A percentile compares a stretch with the other conserved stretches of the same genome.
Conservation (phyloP, 768 basidiomycete genomes). For the Hebeloma cylindrosporum region DNA sequence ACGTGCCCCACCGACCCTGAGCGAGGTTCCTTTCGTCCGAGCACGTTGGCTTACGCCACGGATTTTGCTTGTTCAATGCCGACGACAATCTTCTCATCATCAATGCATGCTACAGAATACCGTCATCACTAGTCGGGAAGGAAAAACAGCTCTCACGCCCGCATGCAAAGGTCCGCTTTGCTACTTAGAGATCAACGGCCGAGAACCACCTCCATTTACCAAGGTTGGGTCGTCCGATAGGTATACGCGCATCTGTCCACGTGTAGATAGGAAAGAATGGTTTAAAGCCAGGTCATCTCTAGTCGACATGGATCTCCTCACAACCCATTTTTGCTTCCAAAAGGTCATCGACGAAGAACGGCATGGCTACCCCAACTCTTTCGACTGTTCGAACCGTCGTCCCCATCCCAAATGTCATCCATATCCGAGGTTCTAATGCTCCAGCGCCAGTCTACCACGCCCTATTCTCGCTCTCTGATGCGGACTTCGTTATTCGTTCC, state of each 20-base stretch:
- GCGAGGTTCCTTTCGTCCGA: conserved; percentile 12
- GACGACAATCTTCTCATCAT: conserved; percentile 26
- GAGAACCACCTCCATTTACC: conserved; percentile 19
- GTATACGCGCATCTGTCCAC: conserved; percentile 20
- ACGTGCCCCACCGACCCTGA: conserved; percentile 18
- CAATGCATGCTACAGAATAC: conserved; percentile 17
- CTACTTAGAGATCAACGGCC: conserved; percentile 16
- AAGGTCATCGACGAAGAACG: background rate
- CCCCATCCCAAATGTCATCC: conserved; percentile 5
- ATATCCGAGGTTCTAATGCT: conserved; percentile 16
- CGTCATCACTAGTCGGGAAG: conserved; percentile 16
- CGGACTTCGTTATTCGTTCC: conserved; percentile 39
- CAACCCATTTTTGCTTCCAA: background rate
- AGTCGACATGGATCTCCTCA: conserved; percentile 4
- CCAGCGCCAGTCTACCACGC: conserved; percentile 28
- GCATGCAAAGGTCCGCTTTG: conserved; percentile 13
- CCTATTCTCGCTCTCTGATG: conserved; percentile 32
- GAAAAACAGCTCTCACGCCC: conserved; percentile 17
- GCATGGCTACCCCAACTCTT: conserved; percentile 21
- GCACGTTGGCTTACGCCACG: conserved; percentile 22
- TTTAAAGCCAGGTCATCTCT: conserved; percentile 13
- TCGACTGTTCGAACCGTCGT: conserved; percentile 12
- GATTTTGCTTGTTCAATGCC: conserved; percentile 18
- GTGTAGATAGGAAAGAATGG: conserved; percentile 15
- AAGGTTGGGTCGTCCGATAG: conserved; percentile 17